Conservation (phyloP, 176 grass and related monocot genomes). For the Eleusine coracana region DNA sequence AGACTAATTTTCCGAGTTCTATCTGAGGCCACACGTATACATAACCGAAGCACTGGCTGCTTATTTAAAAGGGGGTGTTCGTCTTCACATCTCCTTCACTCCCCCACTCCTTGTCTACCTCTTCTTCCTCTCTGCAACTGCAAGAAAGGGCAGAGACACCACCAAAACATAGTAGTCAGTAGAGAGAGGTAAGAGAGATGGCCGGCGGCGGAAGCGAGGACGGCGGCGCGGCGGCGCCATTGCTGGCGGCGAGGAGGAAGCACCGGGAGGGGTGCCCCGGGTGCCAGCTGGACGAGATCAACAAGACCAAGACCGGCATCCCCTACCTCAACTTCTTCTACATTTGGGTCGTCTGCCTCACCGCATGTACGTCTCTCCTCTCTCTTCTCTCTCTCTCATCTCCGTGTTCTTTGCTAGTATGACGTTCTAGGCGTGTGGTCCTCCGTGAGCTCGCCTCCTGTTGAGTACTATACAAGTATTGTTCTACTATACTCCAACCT, state of each 20-base stretch:
- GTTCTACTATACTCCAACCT: background rate
- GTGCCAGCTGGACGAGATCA: constrained; percentile 42
- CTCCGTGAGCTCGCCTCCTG: background rate
- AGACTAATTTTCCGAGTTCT: too few relatives aligned
- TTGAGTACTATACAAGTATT: background rate
- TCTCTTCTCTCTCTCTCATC: background rate
- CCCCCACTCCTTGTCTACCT: background rate
- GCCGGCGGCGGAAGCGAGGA: background rate
- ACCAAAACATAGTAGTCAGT: too few relatives aligned
- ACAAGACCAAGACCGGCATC: constrained; percentile 37
- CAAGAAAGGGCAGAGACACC: background rate
- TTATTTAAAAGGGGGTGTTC: too few relatives aligned
- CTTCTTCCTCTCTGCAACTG: background rate
- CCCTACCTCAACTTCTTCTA: constrained; percentile 72
- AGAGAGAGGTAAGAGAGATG: background rate
- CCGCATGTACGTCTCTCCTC: constrained; percentile 33
- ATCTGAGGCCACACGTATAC: too few relatives aligned
- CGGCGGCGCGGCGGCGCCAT: constrained; percentile 8
- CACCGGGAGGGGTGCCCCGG: constrained; percentile 44
- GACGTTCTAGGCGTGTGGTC: background rate
- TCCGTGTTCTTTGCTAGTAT: background rate
- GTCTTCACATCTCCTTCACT: too few relatives aligned
- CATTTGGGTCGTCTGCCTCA: constrained; percentile 67
- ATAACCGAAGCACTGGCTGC: too few relatives aligned
- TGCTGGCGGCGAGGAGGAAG: constrained; percentile 28